A percentile compares a stretch with the other conserved stretches of the same genome.
Evolutionary conservation across 805 yeast species (phyloP).

Genomic region (Nakazawaea molendinolei): DNA sequence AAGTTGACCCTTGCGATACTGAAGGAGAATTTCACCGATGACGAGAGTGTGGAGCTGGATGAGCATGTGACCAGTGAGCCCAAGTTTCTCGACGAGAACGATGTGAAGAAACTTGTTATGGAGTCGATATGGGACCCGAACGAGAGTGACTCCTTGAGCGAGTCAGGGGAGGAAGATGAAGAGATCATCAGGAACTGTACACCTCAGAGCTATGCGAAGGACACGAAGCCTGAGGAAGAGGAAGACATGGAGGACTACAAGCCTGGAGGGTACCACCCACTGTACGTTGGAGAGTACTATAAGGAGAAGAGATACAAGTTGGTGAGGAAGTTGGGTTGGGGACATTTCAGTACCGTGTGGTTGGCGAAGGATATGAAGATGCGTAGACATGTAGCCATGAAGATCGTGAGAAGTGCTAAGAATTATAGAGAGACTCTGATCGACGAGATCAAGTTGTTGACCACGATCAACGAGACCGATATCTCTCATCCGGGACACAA

Average conservation of each 20-base stretch:
- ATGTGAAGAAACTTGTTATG: conserved; percentile 5
- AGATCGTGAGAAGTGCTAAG: conserved; percentile 84
- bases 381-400: conserved; percentile 82
- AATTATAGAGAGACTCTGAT: conserved; percentile 91
- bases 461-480: conserved; percentile 57
- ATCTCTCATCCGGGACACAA: conserved; percentile 72
- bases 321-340: conserved; percentile 96
- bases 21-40: conserved; percentile 1
- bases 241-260: conserved; percentile 82
- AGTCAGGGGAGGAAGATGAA: conserved; percentile 6
- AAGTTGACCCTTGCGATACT: conserved; percentile 9
- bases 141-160: conserved; percentile 1
- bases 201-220: too few relatives aligned
- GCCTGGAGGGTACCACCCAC: conserved; percentile 95
- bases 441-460: conserved; percentile 82
- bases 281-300: conserved; percentile 78
- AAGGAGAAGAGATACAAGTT: conserved; percentile 65
- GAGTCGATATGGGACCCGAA: conserved; percentile 11
- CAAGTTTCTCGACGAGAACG: conserved; percentile 1
- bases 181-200: too few relatives aligned
- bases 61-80: not conserved
- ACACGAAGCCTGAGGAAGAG: conserved; percentile 44
- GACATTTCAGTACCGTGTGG: conserved; percentile 97
- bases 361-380: conserved; percentile 58
- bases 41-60: not conserved